phyloP scores from a whole-genome alignment of 2,329 filamentous ascomycete genomes.

The Sporothrix mexicana region DNA sequence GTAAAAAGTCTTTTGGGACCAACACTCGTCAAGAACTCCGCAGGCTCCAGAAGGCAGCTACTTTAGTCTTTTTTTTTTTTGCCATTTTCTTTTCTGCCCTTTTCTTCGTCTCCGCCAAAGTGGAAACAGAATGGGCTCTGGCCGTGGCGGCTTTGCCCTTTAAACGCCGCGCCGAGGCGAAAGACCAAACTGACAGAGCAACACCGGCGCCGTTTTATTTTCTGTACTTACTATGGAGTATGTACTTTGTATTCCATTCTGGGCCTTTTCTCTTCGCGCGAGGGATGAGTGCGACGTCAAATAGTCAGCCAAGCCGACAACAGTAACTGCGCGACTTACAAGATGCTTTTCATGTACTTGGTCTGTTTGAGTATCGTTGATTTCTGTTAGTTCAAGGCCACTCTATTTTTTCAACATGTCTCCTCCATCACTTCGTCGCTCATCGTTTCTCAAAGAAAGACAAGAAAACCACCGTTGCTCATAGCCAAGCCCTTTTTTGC shows the following conservation, averaged over 20 bases:
- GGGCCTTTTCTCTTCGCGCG: background rate
- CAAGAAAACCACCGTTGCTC: background rate
- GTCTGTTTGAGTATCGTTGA: background rate
- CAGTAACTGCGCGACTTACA: conserved; percentile 21
- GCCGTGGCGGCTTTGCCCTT: background rate
- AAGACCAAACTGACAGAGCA: conserved; percentile 10
- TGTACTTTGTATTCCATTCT: background rate
- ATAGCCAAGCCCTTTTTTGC: conserved; percentile 22
- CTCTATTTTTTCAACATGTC: conserved; percentile 4
- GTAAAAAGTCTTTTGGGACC: background rate
- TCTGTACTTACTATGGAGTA: too few relatives aligned
- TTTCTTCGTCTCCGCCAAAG: background rate
- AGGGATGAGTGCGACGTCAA: conserved; percentile 9
- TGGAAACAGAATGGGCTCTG: conserved; percentile 13
- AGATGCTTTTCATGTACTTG: background rate
- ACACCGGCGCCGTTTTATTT: conserved; percentile 3
- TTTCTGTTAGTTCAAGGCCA: conserved; percentile 2
- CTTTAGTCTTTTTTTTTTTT: background rate
- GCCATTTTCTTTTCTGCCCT: background rate
- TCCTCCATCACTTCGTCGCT: background rate
- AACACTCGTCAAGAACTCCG: background rate
- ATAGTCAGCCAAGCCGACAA: background rate
- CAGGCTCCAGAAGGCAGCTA: background rate
- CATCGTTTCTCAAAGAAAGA: background rate
- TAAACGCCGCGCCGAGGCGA: conserved; percentile 18